Conservation (phyloP, 306 rosid genomes). For the Fragaria nilgerrensis region DNA sequence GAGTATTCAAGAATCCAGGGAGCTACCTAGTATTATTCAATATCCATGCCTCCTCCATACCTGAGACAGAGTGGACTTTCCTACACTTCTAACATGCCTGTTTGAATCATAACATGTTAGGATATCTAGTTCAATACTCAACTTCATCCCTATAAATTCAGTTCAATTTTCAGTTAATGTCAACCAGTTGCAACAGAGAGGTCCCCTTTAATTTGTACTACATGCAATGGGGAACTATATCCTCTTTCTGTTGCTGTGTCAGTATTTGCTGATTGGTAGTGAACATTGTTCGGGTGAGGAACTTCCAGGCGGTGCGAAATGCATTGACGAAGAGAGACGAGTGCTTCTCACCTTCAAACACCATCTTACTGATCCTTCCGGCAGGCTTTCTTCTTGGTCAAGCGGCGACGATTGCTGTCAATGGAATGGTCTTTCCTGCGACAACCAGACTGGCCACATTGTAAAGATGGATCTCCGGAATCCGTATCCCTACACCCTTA, state of each 20-base stretch:
- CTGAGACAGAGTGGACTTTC: background rate
- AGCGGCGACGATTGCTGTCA: background rate
- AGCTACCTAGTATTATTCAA: too few species aligned
- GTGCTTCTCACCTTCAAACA: slow-evolving; percentile 21
- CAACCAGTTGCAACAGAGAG: too few species aligned
- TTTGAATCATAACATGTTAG: too few species aligned
- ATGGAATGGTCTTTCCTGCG: background rate
- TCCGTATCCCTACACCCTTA: rapidly evolving
- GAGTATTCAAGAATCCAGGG: too few species aligned
- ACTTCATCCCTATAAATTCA: too few species aligned
- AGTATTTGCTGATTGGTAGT: too few species aligned
- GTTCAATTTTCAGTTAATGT: too few species aligned
- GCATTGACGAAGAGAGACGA: slow-evolving; percentile 14
- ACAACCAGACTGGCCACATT: background rate
- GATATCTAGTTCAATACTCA: too few species aligned
- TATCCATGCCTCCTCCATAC: background rate
- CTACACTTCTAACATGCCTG: too few species aligned
- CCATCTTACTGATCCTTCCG: slow-evolving; percentile 31
- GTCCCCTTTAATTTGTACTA: too few species aligned
- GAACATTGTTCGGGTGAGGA: too few species aligned
- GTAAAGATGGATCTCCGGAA: background rate
- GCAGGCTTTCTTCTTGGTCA: slow-evolving; percentile 25
- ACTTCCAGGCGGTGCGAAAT: too few species aligned
- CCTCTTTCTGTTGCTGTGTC: background rate
- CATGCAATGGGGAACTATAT: background rate